Base-by-base conservation (phyloP, 805 yeast genomes). In the Schwanniomyces pseudopolymorphus region DNA sequence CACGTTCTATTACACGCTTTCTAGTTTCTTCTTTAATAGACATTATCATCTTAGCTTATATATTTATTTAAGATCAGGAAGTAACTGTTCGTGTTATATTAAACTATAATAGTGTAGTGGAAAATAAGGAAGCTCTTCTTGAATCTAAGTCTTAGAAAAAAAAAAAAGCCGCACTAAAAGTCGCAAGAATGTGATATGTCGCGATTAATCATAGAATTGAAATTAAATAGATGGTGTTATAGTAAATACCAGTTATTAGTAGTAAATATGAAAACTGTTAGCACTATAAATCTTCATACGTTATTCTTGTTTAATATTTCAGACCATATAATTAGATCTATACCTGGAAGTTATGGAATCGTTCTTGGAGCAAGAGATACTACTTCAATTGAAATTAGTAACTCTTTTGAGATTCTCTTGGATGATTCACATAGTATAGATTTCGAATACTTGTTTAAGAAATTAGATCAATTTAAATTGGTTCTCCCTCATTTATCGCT, bases 11-110 rank as follows among this genome's bases (percentile, higher is more conserved):
- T 26, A 52, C 37, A 22, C 73, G 58, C 54, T 69, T 69, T 47
- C 73, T 58, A 42, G 66, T 48, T 16, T 72, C 72, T 42, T 69
- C 72, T 54, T 64, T 69, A 44, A 67, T 57, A 43, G 72, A 64
- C 70, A 69, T 67, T 48, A 63, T 66, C 71, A 67, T 67, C 38
- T n/a, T 53, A 31, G 11, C 19, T 31, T 31, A 31, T 14, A 13
- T 27, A 14, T 16, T 14, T 31, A 11, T 7, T 16, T 31, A 9
- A n/a, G 13, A 14, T 31, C 9, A 31, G 16, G 28, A 31, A 31
- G 20, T 21, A 20, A 31, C 8, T 31, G 10, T 16, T 16, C 14
- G 20, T 31, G 35, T 17, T 8, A 14, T 31, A 7, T 7, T n/a
- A 14, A 16, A 31, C 8, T 13, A 9, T 20, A 20, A 19, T 10